Base-by-base conservation (phyloP, 2,329 filamentous ascomycete genomes). In the Aspergillus sp. region DNA sequence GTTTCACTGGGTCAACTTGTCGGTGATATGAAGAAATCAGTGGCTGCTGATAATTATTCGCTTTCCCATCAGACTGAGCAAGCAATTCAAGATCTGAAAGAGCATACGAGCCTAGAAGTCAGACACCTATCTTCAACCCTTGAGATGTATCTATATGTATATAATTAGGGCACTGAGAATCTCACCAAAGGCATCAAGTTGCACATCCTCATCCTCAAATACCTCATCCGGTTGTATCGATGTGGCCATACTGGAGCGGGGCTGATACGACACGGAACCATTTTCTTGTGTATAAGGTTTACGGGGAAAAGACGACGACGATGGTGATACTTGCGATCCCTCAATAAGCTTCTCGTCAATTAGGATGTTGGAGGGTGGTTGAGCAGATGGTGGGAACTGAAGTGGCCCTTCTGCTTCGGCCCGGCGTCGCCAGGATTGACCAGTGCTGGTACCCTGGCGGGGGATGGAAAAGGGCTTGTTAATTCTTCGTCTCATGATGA, bases 101-200 rank as follows among this genome's bases (percentile, higher is more conserved):
- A 34, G 8, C 3, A 51, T 63, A 34, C 34, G 15, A 37, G 57
- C 56, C 17, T 12, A 19, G 19, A 19, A 39, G 15, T 20, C 12
- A 39, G 51, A 20, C 33, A n/a, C 20, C 17, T 4, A 27, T 15
- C 5, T 24, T 17, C 12, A 22, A 22, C 20, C 15, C 11, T 15
- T 5, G 46, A 33, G 12, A 24, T 6, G n/a, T 34, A 33, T n/a
- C n/a, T 12, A 19, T 17, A 5, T n/a, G 5, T 17, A 40, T 37
- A 37, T 37, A 37, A 11, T 3, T 20, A 17, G 17, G 40, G 2
- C 7, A 11, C n/a, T 42, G 22, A 12, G 5, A 24, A 22, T 61
- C 73, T 63, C 63, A 83, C 82, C 80, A 62, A 83, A 83, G 3
- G 75, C 75, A 70, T 84, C 80, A 12, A 82, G 69, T 7, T 70